Percentiles rank a stretch among this genome's conserved stretches.
Evolutionary conservation across 345 rosid genomes (phyloP).

Genomic region (Mercurialis annua): DNA sequence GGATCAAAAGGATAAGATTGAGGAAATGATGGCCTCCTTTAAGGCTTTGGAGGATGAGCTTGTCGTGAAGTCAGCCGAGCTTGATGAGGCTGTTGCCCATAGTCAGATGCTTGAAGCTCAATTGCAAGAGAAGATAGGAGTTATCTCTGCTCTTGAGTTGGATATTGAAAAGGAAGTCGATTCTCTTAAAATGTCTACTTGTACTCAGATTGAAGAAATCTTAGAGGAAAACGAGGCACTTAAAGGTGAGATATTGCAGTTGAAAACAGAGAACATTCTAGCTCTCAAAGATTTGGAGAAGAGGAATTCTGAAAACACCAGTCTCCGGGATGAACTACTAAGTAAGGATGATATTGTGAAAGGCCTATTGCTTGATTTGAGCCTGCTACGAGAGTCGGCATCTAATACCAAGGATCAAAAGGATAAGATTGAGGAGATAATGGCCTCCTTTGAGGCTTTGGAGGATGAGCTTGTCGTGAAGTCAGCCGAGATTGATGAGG

Average conservation of each 20-base stretch:
- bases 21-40: constrained; percentile 53
- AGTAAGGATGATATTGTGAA: constrained; percentile 81
- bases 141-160: constrained; percentile 45
- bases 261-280: constrained; percentile 32
- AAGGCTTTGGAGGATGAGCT: constrained; percentile 74
- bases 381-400: constrained; percentile 49
- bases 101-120: constrained; percentile 53
- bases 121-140: constrained; percentile 57
- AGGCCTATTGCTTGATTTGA: constrained; percentile 51
- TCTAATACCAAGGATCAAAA: constrained; percentile 73
- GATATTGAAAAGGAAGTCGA: constrained; percentile 38
- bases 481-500: constrained; percentile 54
- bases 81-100: constrained; percentile 48
- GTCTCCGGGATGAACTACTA: constrained; percentile 57
- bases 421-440: constrained; percentile 70
- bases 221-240: constrained; percentile 31
- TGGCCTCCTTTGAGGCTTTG: constrained; percentile 54
- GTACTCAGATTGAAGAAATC: constrained; percentile 43
- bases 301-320: constrained; percentile 42
- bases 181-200: constrained; percentile 28
- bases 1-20: constrained; percentile 79
- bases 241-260: constrained; percentile 33
- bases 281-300: constrained; percentile 49
- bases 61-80: constrained; percentile 49
- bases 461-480: constrained; percentile 64